Conservation (phyloP, 192 early-diverging fungal genomes). For the Funneliformis geosporum region DNA sequence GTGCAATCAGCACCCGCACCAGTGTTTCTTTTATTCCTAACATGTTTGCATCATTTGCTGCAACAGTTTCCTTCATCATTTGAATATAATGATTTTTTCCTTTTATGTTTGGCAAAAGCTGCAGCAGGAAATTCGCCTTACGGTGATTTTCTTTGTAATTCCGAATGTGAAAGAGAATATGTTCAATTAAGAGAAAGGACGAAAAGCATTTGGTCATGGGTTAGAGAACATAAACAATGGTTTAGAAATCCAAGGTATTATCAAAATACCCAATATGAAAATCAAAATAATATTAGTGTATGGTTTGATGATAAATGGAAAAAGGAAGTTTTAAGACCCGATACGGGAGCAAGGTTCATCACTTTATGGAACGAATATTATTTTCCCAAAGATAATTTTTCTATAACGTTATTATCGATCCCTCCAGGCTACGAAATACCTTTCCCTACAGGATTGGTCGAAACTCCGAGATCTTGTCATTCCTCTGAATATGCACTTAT, state of each 20-base stretch:
- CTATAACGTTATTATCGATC: conserved; percentile 18
- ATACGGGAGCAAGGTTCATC: conserved; percentile 40
- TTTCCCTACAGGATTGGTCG: not conserved
- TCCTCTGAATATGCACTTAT: conserved; percentile 21
- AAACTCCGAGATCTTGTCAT: not conserved
- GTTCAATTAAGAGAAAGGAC: conserved; percentile 36
- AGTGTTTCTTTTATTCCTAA: conserved; percentile 47
- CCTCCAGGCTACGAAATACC: conserved; percentile 1
- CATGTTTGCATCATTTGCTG: conserved; percentile 45
- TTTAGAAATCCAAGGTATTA: conserved; percentile 40
- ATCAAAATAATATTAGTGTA: not conserved
- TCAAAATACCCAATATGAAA: not conserved
- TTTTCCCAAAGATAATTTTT: conserved; percentile 34
- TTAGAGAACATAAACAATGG: conserved; percentile 38
- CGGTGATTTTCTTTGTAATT: conserved; percentile 49
- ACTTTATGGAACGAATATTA: conserved; percentile 47
- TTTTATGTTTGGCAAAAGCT: conserved; percentile 42
- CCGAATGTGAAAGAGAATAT: conserved; percentile 38
- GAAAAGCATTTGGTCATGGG: conserved; percentile 43
- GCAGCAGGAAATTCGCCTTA: conserved; percentile 41
- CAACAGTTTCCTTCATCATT: conserved; percentile 42
- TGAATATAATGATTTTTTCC: conserved; percentile 47
- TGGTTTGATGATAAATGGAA: conserved; percentile 31
- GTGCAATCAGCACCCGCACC: conserved; percentile 37
- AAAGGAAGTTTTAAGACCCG: conserved; percentile 32